Evolutionary conservation across 495 filamentous ascomycete species (phyloP), one percentile per base, ranked within the genome.

Genomic region (Aspergillus nidulans): DNA sequence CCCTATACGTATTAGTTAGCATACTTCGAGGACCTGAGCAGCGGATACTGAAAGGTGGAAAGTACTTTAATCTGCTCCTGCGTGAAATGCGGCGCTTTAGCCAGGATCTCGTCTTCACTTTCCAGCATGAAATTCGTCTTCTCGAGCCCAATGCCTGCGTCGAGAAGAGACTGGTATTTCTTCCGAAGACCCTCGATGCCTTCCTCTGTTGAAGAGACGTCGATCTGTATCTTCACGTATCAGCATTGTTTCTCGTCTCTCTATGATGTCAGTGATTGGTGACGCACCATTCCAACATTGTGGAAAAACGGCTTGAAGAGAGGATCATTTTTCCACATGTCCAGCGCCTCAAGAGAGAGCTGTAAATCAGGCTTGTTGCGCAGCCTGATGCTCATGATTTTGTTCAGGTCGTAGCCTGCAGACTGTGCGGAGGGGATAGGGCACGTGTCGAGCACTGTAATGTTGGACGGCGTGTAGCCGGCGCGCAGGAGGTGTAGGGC

Each of bases 361-460:
- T 49, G 47, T 9, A 49, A 15, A 32, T 49, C 47, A 6, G 47
- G 32, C 47, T 23, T 24, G 34, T 39, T 49, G 30, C 47, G 47
- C 15, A 49, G 28, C 21, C 47, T 30, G 20, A 49, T 39, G 47
- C 47, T 49, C 47, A 49, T 49, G 21, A 49, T 49, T n/a, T 49
- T 49, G 47, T 49, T 49, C 32, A 49, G 20, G 12, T 49, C 47
- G 15, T 38, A 49, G 12, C 47, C 47, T 0, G 47, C 47, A 0
- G 47, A 49, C 20, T 49, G 47, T 2, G 21, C 18, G 8, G 47
- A 49, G 0, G 47, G 47, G 47, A 49, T 49, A 7, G 47, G 47
- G 16, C 39, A 49, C 16, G 34, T 32, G 32, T 49, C 47, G 1
- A 49, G 47, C 10, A 49, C 32, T 8, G 47, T 49, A 32, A 49